Evolutionary conservation across 1,284 basidiomycete genomes (phyloP).

Genomic region (Inonotus obliquus): DNA sequence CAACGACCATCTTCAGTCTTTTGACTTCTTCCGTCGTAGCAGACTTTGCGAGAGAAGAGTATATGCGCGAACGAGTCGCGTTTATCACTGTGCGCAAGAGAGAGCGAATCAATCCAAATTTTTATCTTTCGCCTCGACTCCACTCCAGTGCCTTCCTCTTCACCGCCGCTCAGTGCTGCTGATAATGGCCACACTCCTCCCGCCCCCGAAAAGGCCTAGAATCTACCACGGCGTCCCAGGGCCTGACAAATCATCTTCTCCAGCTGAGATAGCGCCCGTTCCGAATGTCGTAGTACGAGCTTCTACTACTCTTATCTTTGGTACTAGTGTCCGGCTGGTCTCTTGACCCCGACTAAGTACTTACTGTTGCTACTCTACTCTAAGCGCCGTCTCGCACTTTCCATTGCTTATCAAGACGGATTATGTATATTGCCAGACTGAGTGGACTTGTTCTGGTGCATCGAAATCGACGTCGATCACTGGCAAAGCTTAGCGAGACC

Average conservation of each 20-base stretch:
- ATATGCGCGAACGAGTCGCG: slow-evolving; percentile 2
- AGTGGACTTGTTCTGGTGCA: too few species aligned
- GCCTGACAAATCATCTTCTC: slow-evolving; percentile 42
- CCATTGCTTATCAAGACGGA: too few species aligned
- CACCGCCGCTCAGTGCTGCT: not conserved
- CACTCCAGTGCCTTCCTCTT: not conserved
- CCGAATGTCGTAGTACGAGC: slow-evolving; percentile 80
- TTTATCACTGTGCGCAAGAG: slow-evolving; percentile 9
- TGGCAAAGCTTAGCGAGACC: too few species aligned
- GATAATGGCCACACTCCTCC: slow-evolving; percentile 74
- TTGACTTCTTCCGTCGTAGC: not conserved
- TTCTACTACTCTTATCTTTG: too few species aligned
- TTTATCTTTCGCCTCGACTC: too few species aligned
- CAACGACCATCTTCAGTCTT: not conserved
- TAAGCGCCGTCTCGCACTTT: too few species aligned
- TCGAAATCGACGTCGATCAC: too few species aligned
- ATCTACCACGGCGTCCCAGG: slow-evolving; percentile 69
- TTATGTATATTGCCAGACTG: too few species aligned
- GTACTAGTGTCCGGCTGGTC: too few species aligned
- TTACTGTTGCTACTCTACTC: too few species aligned
- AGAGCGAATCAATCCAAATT: too few species aligned
- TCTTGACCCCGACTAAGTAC: too few species aligned
- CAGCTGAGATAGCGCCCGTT: slow-evolving; percentile 43
- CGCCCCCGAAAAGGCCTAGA: slow-evolving; percentile 83
- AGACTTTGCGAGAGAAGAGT: not conserved